Base-by-base conservation (phyloP, 306 rosid genomes). In the Trifolium fragiferum region DNA sequence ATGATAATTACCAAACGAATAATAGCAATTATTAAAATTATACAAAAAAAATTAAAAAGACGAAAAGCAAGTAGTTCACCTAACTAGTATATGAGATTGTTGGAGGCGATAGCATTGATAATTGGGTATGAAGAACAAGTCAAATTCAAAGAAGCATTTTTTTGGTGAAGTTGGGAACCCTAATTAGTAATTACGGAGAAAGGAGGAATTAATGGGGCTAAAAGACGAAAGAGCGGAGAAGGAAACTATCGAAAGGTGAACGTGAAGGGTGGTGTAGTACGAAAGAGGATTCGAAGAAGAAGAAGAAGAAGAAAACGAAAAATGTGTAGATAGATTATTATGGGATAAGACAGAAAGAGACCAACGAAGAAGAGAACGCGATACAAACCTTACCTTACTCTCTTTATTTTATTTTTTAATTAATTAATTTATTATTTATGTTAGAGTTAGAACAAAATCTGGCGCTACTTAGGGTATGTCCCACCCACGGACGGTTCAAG, bases 311-410 rank as follows among this genome's bases (percentile, higher is more conserved):
- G 9, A 37, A 27, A 30, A 30, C 33, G 33, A 30, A 30, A 30
- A 61, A 5, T 59, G 64, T 1, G 13, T 1, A 58, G 46, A 77
- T 78, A 37, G 40, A 4, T 72, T 30, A 4, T 4, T 30, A 47
- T 32, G 21, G 15, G 81, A 77, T 69, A 77, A 77, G 81, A 77
- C 70, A 37, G 70, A 77, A 1, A 14, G 30, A 59, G 71, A 77
- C 50, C 5, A 44, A 44, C 8, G 21, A 66, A 40, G 14, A 12
- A 9, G 33, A 65, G 53, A 40, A 63, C 8, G 16, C 25, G 15
- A 32, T 11, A 38, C 65, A 43, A 19, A 64, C 65, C 11, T 57
- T 14, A 13, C 13, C 12, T 47, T 43, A 8, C 32, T 19, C 33
- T 51, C 37, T 20, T 21, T 30, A 0, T 14, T 75, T 63, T 62